Evolutionary conservation across 2,329 filamentous ascomycete genomes (phyloP), one percentile per base, ranked within the genome.

Genomic region (Fusarium sp.): DNA sequence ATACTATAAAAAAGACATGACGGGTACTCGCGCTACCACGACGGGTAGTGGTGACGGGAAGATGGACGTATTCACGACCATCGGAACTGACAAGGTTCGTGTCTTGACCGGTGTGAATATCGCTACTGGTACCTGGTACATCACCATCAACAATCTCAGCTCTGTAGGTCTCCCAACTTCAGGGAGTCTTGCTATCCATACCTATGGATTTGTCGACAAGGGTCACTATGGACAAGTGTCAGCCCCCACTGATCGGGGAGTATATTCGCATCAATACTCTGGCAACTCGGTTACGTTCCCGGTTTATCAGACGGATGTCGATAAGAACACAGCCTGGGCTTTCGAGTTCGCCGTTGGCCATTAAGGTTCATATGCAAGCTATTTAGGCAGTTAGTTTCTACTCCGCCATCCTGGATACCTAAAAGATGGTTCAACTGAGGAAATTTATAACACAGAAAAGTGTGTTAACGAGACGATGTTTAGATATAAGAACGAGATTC

Each of bases 401-500:
- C 34, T 36, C 14, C 15, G 17, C 34, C 34, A 36, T 36, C 17
- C 15, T 4, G n/a, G 34, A 36, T 36, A 36, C 14, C 4, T 17
- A n/a, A 15, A n/a, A 36, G 14, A 36, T 36, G n/a, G 34, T 36
- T 36, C 34, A 36, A 36, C n/a, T 17, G 34, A 36, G 34, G 8
- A 36, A 15, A n/a, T n/a, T 6, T n/a, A 8, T 17, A 36, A 36
- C 15, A 36, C 17, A 36, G 3, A 36, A 36, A 36, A 9, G 34
- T 36, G 34, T 36, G 34, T 17, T 7, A 17, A 34, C 33, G 34
- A 36, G 15, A n/a, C 34, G 34, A 36, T 9, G 34, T 36, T 36
- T 14, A 28, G 1, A 4, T 36, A 7, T 7, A 60, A 52, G 58
- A 60, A 43, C 43, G 57, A 49, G 58, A 60, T 9, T 60, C 58